These are phyloP conservation scores for Penicillium cinerascens DNA, from an alignment of 495 filamentous ascomycete species.

Conservation along the genomic window DNA sequence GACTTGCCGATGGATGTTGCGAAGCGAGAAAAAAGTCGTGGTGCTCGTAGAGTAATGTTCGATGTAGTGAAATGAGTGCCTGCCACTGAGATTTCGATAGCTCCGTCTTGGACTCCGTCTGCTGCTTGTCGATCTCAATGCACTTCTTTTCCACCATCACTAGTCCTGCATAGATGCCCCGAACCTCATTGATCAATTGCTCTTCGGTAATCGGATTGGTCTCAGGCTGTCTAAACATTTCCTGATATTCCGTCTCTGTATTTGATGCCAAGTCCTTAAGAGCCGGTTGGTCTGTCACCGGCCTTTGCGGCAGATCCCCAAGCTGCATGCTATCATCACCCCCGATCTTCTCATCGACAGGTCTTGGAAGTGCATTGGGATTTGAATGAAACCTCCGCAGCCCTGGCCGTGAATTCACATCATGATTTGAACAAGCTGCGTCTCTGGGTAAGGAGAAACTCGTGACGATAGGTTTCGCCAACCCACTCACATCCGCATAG, in stretches of 20 bases:
- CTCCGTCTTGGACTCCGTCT: conserved; percentile 39
- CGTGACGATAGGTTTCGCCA: not conserved
- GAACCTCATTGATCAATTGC: conserved; percentile 63
- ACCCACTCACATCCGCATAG: not conserved
- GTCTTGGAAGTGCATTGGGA: conserved; percentile 1
- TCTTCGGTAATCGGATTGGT: conserved; percentile 71
- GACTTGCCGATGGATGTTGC: conserved; percentile 67
- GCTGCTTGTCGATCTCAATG: conserved; percentile 65
- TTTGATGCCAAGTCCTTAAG: conserved; percentile 6
- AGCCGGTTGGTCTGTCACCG: not conserved
- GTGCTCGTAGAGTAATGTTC: conserved; percentile 70
- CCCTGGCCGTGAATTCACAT: not conserved
- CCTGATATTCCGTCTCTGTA: conserved; percentile 39
- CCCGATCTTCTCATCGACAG: not conserved
- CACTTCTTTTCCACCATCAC: conserved; percentile 80
- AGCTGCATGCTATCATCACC: not conserved
- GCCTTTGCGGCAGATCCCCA: not conserved
- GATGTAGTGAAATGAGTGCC: conserved; percentile 66
- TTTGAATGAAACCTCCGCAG: conserved; percentile 5
- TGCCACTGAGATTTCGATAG: conserved; percentile 68
- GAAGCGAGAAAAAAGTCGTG: conserved; percentile 79
- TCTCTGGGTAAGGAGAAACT: not conserved
- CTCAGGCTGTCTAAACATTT: conserved; percentile 53
- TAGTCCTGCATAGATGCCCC: conserved; percentile 72
- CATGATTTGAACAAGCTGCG: not conserved